Percentiles rank a stretch among this genome's conserved stretches.
These are phyloP conservation scores for Vinca minor DNA, from an alignment of 257 asterid species.

Conservation along the genomic window DNA sequence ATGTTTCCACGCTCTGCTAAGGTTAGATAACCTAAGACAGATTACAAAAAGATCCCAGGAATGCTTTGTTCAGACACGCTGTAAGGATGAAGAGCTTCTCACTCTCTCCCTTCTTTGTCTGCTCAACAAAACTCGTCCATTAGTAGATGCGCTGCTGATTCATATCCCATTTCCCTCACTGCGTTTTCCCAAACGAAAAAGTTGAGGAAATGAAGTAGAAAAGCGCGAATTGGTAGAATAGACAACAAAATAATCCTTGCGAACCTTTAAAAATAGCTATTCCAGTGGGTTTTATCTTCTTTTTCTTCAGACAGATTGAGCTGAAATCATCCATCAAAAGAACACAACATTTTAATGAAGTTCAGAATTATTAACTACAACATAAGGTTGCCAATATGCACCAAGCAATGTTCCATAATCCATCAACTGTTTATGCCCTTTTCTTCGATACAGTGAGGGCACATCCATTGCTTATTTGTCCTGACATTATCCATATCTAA, in stretches of 20 bases:
- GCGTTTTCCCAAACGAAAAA: not conserved
- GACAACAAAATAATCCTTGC: slow-evolving; percentile 5
- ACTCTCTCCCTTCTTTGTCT: slow-evolving; percentile 19
- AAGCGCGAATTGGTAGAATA: not conserved
- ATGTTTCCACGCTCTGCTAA: not conserved
- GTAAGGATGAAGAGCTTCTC: not conserved
- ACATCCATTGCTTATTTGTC: slow-evolving; percentile 54
- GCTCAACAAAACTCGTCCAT: slow-evolving; percentile 53
- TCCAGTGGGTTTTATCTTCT: slow-evolving; percentile 75
- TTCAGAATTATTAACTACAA: not conserved
- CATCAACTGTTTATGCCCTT: slow-evolving; percentile 38
- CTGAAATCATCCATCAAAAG: slow-evolving; percentile 31
- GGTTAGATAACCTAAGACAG: not conserved
- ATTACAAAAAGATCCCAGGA: not conserved
- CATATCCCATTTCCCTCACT: slow-evolving; percentile 76
- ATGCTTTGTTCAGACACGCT: no score
- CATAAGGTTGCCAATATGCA: no score
- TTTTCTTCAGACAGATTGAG: slow-evolving; percentile 67
- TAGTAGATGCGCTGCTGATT: slow-evolving; percentile 78
- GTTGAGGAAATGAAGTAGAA: not conserved
- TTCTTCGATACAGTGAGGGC: slow-evolving; percentile 71
- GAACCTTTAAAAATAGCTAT: slow-evolving; percentile 67
- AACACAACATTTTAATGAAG: slow-evolving; percentile 5
- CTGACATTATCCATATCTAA: slow-evolving; percentile 72
- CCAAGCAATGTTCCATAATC: not conserved